Evolutionary conservation across 2,329 filamentous ascomycete species (phyloP).

Genomic region (Cytospora mali): DNA sequence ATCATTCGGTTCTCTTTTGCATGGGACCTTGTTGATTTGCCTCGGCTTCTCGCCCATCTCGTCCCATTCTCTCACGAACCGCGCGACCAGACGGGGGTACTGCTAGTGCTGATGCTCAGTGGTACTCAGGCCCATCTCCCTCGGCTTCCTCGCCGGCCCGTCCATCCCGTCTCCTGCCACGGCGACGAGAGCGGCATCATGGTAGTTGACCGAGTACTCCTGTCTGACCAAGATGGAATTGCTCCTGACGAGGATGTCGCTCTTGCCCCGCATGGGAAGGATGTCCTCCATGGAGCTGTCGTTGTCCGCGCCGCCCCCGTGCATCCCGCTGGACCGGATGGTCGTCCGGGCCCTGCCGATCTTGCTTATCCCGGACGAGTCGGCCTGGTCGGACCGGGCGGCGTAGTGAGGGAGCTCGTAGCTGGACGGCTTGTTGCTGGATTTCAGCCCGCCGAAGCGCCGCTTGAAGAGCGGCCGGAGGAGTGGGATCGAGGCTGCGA

Average conservation of each 20-base stretch:
- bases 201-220: conserved; percentile 12
- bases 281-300: conserved; percentile 14
- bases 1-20: neutral
- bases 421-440: neutral
- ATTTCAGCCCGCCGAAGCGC: neutral
- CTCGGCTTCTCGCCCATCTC: neutral
- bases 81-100: neutral
- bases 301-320: conserved; percentile 2
- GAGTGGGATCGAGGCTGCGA: conserved; percentile 15
- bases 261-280: neutral
- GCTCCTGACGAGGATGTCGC: neutral
- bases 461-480: conserved; percentile 15
- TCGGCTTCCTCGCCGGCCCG: neutral
- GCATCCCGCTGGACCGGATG: neutral
- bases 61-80: neutral
- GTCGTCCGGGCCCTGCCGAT: conserved; percentile 13
- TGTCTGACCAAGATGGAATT: conserved; percentile 10
- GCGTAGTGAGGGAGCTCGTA: conserved; percentile 20
- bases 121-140: neutral
- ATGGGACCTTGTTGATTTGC: neutral
- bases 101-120: neutral
- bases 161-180: neutral
- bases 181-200: neutral
- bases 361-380: conserved; percentile 18
- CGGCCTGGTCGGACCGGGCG: conserved; percentile 5